These are phyloP conservation scores for Stereocaulon alpinum DNA, from an alignment of 495 filamentous ascomycete species.

Conservation along the genomic window DNA sequence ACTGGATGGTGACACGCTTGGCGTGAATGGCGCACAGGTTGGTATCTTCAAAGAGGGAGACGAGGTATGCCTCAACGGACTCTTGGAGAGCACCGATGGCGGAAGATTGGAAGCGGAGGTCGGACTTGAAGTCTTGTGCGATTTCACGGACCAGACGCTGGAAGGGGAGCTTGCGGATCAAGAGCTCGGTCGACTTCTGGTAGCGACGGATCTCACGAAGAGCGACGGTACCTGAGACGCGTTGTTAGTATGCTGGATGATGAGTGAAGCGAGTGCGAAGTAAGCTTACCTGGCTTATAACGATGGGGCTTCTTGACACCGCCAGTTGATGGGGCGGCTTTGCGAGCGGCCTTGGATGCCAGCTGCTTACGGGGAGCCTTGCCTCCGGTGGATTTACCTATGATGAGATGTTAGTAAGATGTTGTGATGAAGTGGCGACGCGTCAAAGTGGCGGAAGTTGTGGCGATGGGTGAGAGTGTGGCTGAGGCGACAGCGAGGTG, in stretches of 20 bases:
- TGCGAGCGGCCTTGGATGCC: slow-evolving; percentile 73
- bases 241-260: slow-evolving; percentile 27
- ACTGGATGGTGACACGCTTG: slow-evolving; percentile 95
- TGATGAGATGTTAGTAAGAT: slow-evolving; percentile 31
- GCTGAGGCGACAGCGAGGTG: slow-evolving; percentile 27
- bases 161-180: slow-evolving; percentile 99
- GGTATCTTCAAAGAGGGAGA: slow-evolving; percentile 99
- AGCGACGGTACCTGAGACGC: slow-evolving; percentile 77
- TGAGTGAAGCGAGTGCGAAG: not conserved
- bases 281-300: slow-evolving; percentile 87
- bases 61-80: slow-evolving; percentile 99
- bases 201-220: slow-evolving; percentile 99
- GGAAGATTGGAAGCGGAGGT: slow-evolving; percentile 99
- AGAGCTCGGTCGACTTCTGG: slow-evolving; percentile 99
- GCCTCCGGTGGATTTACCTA: slow-evolving; percentile 95
- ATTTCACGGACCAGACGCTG: slow-evolving; percentile 99
- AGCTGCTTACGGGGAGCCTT: slow-evolving; percentile 99
- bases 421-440: slow-evolving; percentile 17
- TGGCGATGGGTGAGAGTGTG: not conserved
- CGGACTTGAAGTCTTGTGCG: slow-evolving; percentile 99
- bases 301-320: slow-evolving; percentile 99
- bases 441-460: slow-evolving; percentile 22
- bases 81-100: slow-evolving; percentile 99
- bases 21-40: slow-evolving; percentile 99
- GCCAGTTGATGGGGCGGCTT: slow-evolving; percentile 64